Base-by-base conservation (phyloP, 352 stramenopile genomes). In the Plasmopara muralis region DNA sequence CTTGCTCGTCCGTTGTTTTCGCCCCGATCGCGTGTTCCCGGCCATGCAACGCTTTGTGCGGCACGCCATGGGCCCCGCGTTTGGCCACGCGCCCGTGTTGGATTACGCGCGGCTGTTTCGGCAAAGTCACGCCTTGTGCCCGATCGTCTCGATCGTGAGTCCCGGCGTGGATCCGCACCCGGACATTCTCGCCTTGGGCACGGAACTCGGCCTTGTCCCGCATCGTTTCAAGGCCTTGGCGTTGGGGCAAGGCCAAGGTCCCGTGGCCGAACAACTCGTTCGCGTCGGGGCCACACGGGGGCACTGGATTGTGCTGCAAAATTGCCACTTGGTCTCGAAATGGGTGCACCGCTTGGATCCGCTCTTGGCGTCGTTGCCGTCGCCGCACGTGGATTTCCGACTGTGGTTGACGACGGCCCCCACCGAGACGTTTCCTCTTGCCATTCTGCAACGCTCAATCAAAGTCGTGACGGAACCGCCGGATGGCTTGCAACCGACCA, bases 401-500 rank as follows among this genome's bases (percentile, higher is more conserved):
- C 63, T 98, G 18, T 98, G 93, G 92, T 74, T 98, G 37, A 98
- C 93, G 4, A 98, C 93, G 0, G 93, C 98, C 50, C 93, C 93
- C 1, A 98, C 90, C 0, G 90, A 97, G 43, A 87, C 89, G 15
- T 98, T 98, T 62, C 93, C 93, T 0, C 71, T 98, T 28, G 93
- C 93, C 6, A 98, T 98, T 35, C 58, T 98, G 8, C 93, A 98
- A 61, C 74, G 89, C 7, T 96, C 86, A 6, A 69, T 98, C 35
- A 98, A 98, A 72, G 92, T 98, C 15, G 93, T 98, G 39, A 98
- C 93, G 5, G 93, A 98, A 61, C 93, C 93, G 1, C 93, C 93
- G 0, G 92, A 98, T 54, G 92, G 93, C 16, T 75, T 98, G 10
- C 98, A 98, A 66, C 89, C 97, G 47, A 98, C 98, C 55, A 98